Percentiles rank a stretch among this genome's conserved stretches.
Evolutionary conservation across 148 eudicot species (phyloP).

Genomic region (Amaranthus hypochondriacus): DNA sequence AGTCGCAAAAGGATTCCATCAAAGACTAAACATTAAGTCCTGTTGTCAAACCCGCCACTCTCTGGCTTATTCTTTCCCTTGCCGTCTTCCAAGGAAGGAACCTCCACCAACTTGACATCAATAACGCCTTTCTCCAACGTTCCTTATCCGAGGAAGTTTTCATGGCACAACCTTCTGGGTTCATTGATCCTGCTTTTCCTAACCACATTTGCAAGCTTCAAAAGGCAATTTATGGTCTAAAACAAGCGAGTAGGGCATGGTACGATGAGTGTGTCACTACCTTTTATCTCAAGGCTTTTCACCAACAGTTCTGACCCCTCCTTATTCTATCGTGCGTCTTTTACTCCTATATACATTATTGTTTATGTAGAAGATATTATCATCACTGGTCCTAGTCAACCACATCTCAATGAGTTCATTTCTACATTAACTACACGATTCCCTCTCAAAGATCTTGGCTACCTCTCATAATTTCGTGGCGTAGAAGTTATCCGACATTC

Average conservation of each 20-base stretch:
- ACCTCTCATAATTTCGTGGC: too few relatives aligned
- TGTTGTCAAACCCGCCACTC: background rate
- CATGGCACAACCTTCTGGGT: background rate
- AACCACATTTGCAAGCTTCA: background rate
- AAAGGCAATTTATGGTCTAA: background rate
- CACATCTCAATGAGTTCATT: background rate
- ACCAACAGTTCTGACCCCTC: background rate
- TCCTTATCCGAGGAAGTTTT: background rate
- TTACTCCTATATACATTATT: background rate
- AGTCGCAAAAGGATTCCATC: background rate
- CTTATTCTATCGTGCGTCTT: background rate
- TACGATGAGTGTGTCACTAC: background rate
- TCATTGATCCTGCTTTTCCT: background rate
- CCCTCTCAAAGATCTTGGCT: too few relatives aligned
- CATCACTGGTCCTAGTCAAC: background rate
- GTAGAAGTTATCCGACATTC: too few relatives aligned
- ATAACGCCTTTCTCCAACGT: background rate
- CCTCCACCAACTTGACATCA: conserved; percentile 3
- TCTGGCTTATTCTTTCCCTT: background rate
- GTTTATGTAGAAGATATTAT: background rate
- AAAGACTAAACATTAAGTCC: background rate
- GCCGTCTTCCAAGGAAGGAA: background rate
- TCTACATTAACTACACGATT: too few relatives aligned
- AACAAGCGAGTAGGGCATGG: conserved; percentile 3
- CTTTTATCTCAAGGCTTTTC: background rate